Evolutionary conservation across 306 rosid genomes (phyloP), one percentile per base, ranked within the genome.

Genomic region (Lathyrus sativus): DNA sequence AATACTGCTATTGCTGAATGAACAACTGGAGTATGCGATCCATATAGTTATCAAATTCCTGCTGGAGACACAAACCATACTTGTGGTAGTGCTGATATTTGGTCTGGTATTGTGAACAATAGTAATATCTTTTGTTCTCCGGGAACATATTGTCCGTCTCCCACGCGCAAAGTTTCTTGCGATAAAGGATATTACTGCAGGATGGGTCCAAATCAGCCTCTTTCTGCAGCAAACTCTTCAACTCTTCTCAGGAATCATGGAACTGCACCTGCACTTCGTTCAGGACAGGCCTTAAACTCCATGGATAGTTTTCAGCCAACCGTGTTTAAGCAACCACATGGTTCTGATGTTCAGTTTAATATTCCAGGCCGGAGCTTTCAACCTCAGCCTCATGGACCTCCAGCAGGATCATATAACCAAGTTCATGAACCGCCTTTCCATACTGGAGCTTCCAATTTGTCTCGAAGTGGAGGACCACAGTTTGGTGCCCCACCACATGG

Each of bases 401-500:
- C 60, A 5, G 82, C 56, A 10, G 85, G 82, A 73, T 82, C 78
- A 67, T 76, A 72, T 73, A 77, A 79, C 76, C 95, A 73, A 72
- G 84, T 78, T 46, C 95, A 80, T 38, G 85, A 79, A 41, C 85
- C 82, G 43, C 70, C 81, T 67, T 72, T 74, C 72, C 83, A 59
- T 76, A 39, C 74, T 44, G 88, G 83, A 37, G 81, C 81, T 61
- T 73, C 88, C 39, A 79, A 68, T 76, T 53, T 71, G 45, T 71
- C 91, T 62, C 80, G 68, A 60, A 75, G 73, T 62, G 88, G 86
- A 71, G 84, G 81, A 49, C 82, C 79, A 50, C 81, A 73, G 29
- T 83, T 77, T 74, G 84, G 82, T 73, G 70, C 78, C 11, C 72
- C 76, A 39, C 87, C 84, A 73, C 86, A 83, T 38, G 85, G 87